Evolutionary conservation across 2,329 filamentous ascomycete species (phyloP), one percentile per base, ranked within the genome.

Genomic region (Lasiodiplodia theobromae): DNA sequence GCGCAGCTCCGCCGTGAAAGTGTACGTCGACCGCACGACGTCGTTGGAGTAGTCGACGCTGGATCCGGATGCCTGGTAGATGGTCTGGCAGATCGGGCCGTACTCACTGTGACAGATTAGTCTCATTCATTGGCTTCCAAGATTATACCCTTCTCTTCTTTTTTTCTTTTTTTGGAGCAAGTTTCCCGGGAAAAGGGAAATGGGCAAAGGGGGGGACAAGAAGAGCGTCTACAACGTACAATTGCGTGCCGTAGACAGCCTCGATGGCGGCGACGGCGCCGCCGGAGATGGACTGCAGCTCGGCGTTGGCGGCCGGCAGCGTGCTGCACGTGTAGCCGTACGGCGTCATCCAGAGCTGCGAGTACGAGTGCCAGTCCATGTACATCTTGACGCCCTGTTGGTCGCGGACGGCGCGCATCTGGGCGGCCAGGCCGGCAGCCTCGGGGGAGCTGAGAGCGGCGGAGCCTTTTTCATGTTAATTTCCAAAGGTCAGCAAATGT

Each of bases 291-390:
- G 77, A 74, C 71, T 84, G 80, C 70, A 87, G 83, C 66, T 84
- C 79, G 8, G 80, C 74, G 67, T 86, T 78, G 70, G 87, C 85
- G 63, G 81, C 77, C 5, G 85, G 75, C 14, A 79, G 75, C 18
- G 76, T 80, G 25, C 77, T 79, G 80, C 87, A 90, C 3, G 84
- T 85, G 78, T 88, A 90, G 44, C 88, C 88, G 73, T 89, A 90
- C 1, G 82, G 63, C n/a, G 34, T 54, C 63, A 66, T 66, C 63
- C 63, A 66, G 21, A 66, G 63, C 63, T 66, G 63, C 63, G 63
- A 66, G 78, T 89, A 91, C 0, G 87, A 84, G 78, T 91, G 89
- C 74, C 86, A 87, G 77, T 91, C 89, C 71, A 91, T 86, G 77
- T 86, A 91, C 2, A 89, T 81, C 73, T 87, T 85, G 51, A 91